Percentiles rank a stretch among this genome's conserved stretches.
These are phyloP conservation scores for Solanum microdontum DNA, from an alignment of 257 asterid species.

Conservation along the genomic window DNA sequence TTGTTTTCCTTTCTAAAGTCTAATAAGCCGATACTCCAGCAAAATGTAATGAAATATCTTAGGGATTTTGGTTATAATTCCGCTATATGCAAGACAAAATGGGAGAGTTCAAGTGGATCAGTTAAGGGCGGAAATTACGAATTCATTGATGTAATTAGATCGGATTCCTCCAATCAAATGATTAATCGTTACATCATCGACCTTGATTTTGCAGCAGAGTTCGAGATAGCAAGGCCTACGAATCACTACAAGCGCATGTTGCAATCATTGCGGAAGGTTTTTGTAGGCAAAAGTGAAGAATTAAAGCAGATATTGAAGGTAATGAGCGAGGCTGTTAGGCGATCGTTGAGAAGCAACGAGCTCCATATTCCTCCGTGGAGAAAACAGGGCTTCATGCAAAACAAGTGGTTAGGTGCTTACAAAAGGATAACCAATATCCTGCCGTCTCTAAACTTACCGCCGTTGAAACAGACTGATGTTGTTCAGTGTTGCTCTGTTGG, in stretches of 20 bases:
- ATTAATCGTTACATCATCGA: not conserved
- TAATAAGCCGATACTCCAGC: not conserved
- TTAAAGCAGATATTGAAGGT: not conserved
- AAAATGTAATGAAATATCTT: not conserved
- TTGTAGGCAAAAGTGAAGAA: not conserved
- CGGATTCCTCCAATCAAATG: not conserved
- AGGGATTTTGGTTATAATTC: not conserved
- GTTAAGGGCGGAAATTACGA: not conserved
- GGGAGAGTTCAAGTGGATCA: not conserved
- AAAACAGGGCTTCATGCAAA: not conserved
- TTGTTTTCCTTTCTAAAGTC: not conserved
- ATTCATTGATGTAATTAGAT: not conserved
- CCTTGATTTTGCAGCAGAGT: not conserved
- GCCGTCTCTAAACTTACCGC: not conserved
- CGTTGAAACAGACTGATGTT: not conserved
- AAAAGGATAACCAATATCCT: not conserved
- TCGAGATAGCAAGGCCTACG: not conserved
- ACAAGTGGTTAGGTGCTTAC: not conserved
- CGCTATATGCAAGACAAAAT: not conserved
- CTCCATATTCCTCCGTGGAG: not conserved
- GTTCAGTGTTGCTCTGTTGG: not conserved
- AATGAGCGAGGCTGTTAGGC: not conserved
- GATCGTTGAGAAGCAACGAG: not conserved
- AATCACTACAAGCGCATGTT: not conserved
- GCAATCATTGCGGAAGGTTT: not conserved